Evolutionary conservation across 345 rosid genomes (phyloP).

Genomic region (Conringia planisiliqua): DNA sequence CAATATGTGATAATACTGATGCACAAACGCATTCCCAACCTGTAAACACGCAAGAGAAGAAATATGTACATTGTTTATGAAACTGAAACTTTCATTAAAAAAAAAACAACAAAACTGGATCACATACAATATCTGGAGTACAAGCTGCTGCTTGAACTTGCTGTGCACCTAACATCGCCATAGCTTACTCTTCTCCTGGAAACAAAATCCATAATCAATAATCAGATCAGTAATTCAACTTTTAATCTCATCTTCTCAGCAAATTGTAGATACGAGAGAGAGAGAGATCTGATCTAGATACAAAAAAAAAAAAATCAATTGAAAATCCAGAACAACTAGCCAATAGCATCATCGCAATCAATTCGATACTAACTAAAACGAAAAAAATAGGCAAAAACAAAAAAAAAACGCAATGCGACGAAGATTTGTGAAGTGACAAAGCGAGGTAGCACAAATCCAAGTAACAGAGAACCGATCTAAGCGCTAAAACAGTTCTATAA

Average conservation of each 20-base stretch:
- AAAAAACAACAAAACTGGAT: not conserved
- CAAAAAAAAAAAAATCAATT: not conserved
- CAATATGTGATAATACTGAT: conserved; percentile 84
- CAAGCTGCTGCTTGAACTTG: conserved; percentile 41
- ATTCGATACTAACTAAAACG: not conserved
- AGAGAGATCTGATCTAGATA: conserved; percentile 18
- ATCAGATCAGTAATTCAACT: not conserved
- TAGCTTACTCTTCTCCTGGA: conserved; percentile 24
- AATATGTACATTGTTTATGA: not conserved
- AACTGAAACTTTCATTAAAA: not conserved
- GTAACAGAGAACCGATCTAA: conserved; percentile 13
- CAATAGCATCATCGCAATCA: not conserved
- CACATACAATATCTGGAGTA: conserved; percentile 48
- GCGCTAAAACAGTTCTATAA: not conserved
- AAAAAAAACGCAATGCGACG: not conserved
- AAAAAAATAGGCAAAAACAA: not conserved
- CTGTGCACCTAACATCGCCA: conserved; percentile 52
- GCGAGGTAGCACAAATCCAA: conserved; percentile 1
- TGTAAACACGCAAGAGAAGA: conserved; percentile 20
- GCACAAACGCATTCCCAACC: conserved; percentile 97
- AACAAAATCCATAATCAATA: conserved; percentile 9
- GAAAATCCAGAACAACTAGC: not conserved
- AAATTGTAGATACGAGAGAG: not conserved
- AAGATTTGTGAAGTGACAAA: conserved; percentile 5
- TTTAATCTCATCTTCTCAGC: not conserved